These are phyloP conservation scores for Cyberlindnera meyerae DNA, from an alignment of 805 yeast species.

Conservation along the genomic window DNA sequence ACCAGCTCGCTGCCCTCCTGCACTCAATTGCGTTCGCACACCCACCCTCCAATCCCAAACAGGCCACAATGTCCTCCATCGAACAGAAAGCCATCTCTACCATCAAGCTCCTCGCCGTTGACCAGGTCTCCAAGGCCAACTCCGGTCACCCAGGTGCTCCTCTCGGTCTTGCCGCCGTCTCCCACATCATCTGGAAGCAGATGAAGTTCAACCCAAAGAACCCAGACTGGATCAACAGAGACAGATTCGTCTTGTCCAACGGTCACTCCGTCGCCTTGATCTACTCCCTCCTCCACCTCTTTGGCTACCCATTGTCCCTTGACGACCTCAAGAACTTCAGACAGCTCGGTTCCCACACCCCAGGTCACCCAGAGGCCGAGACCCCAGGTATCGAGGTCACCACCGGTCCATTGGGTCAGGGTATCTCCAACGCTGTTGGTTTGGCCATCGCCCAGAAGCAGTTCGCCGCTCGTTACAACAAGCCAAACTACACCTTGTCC, in stretches of 20 bases:
- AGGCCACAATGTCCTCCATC: slow-evolving; percentile 16
- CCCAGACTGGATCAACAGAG: slow-evolving; percentile 92
- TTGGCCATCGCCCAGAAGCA: slow-evolving; percentile 91
- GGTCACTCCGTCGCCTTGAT: slow-evolving; percentile 94
- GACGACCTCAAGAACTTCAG: slow-evolving; percentile 90
- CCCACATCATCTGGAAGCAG: slow-evolving; percentile 78
- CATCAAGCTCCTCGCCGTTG: slow-evolving; percentile 84
- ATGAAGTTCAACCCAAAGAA: slow-evolving; percentile 86
- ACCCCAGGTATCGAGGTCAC: slow-evolving; percentile 94
- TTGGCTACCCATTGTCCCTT: slow-evolving; percentile 74
- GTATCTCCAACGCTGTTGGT: slow-evolving; percentile 95
- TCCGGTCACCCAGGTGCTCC: slow-evolving; percentile 99
- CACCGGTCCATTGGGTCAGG: slow-evolving; percentile 99
- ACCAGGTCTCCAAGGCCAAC: slow-evolving; percentile 81
- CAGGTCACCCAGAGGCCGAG: slow-evolving; percentile 96
- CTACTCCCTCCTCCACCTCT: slow-evolving; percentile 79
- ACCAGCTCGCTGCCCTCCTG: neutral
- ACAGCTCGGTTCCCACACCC: slow-evolving; percentile 85
- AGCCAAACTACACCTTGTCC: slow-evolving; percentile 69
- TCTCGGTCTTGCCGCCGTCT: slow-evolving; percentile 94
- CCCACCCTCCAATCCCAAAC: neutral
- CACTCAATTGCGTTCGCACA: neutral
- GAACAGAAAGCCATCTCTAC: slow-evolving; percentile 79
- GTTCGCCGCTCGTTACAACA: slow-evolving; percentile 89
- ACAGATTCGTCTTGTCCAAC: slow-evolving; percentile 89